Conservation (phyloP, 2,329 filamentous ascomycete species). For the Graphilbum sp. region DNA sequence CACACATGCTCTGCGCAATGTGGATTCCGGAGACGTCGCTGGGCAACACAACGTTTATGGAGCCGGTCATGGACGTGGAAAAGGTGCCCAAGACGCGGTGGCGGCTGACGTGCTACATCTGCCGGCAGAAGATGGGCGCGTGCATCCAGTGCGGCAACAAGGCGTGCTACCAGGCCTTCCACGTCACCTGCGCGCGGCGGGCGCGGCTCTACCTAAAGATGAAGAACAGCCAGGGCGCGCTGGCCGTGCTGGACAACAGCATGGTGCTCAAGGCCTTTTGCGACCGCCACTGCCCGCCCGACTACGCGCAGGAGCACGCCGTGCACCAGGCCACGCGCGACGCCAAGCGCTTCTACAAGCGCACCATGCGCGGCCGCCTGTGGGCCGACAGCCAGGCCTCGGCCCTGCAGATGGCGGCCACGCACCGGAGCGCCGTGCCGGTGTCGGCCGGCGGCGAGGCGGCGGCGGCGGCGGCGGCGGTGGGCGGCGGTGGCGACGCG, state of each 20-base stretch:
- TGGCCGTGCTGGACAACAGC: constrained; percentile 61
- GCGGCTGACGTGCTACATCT: constrained; percentile 92
- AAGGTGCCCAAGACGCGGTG: constrained; percentile 91
- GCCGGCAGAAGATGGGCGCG: constrained; percentile 91
- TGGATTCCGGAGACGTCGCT: constrained; percentile 97
- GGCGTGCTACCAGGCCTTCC: constrained; percentile 90
- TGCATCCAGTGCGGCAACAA: constrained; percentile 98
- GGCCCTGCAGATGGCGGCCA: constrained; percentile 64
- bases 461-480: constrained; percentile 15
- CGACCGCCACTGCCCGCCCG: constrained; percentile 80
- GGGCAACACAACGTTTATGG: constrained; percentile 94
- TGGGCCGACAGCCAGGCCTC: constrained; percentile 86
- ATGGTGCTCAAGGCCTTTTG: constrained; percentile 88
- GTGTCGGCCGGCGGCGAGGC: constrained; percentile 64
- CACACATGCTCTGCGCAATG: constrained; percentile 88
- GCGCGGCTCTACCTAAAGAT: constrained; percentile 85
- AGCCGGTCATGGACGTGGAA: constrained; percentile 94
- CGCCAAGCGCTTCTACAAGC: constrained; percentile 78
- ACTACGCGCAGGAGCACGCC: constrained; percentile 75
- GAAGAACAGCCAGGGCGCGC: constrained; percentile 75
- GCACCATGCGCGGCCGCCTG: constrained; percentile 71
- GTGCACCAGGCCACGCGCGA: constrained; percentile 66
- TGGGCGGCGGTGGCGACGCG: neutral
- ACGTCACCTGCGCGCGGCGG: constrained; percentile 85
- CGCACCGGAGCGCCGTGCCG: constrained; percentile 45